Conservation (phyloP, 2,329 filamentous ascomycete genomes). For the Xylaria sp. region DNA sequence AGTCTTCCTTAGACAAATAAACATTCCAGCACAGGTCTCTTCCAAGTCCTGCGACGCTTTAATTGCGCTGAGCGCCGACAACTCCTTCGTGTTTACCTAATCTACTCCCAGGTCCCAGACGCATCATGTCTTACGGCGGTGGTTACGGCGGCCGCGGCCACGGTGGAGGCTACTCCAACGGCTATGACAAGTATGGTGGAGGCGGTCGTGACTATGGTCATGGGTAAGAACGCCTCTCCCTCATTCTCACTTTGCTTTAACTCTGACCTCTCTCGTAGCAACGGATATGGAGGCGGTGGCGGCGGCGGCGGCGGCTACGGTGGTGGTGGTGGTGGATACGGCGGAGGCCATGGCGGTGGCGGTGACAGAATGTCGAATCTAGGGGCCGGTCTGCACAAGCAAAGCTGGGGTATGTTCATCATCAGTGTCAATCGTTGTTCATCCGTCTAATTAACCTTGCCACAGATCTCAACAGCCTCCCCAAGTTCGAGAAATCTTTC, state of each 20-base stretch:
- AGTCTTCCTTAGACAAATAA: conserved; percentile 7
- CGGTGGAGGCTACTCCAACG: conserved; percentile 15
- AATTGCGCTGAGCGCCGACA: conserved; percentile 28
- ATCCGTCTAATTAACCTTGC: conserved; percentile 34
- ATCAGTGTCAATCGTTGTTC: conserved; percentile 6
- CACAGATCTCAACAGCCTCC: conserved; percentile 73
- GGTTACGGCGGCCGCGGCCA: conserved; percentile 50
- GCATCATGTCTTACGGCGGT: conserved; percentile 71
- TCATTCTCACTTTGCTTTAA: conserved; percentile 39
- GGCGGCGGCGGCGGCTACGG: conserved; percentile 49
- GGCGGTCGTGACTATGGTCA: conserved; percentile 48
- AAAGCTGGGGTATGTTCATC: conserved; percentile 76
- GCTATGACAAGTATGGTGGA: conserved; percentile 15
- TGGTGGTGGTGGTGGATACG: conserved; percentile 42
- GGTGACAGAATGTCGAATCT: conserved; percentile 95
- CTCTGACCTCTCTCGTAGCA: conserved; percentile 47
- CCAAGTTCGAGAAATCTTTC: conserved; percentile 99
- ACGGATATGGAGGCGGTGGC: conserved; percentile 51
- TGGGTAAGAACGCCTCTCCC: conserved; percentile 31
- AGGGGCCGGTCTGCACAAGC: conserved; percentile 82
- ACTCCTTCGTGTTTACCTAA: conserved; percentile 10
- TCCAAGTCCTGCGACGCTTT: conserved; percentile 14
- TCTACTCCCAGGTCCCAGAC: conserved; percentile 20
- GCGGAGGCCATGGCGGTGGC: conserved; percentile 53
- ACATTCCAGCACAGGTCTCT: too few species aligned